A percentile compares a stretch with the other conserved stretches of the same genome.
Conservation (phyloP, 345 rosid genomes). For the Salix viminalis region DNA sequence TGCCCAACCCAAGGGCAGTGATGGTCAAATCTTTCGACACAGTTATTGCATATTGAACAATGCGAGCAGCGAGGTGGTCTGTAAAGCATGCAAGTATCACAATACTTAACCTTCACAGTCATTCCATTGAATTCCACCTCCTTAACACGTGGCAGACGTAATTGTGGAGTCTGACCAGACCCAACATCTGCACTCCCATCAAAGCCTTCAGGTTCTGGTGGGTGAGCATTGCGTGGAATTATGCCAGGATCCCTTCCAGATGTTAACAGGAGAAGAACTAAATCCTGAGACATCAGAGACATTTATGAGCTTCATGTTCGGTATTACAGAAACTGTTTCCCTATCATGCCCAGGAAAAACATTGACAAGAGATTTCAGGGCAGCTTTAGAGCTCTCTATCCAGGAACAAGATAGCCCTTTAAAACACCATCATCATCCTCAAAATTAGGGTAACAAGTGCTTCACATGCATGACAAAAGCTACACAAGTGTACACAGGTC, state of each 20-base stretch:
- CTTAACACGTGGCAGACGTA: slow-evolving; percentile 32
- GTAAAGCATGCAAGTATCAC: slow-evolving; percentile 39
- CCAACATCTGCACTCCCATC: slow-evolving; percentile 30
- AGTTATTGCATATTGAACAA: slow-evolving; percentile 37
- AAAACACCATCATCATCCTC: background rate
- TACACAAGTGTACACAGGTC: background rate
- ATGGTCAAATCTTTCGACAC: slow-evolving; percentile 34
- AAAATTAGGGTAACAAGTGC: background rate
- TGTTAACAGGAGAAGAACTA: slow-evolving; percentile 30
- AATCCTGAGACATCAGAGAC: slow-evolving; percentile 19
- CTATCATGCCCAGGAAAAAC: background rate
- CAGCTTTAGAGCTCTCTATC: background rate
- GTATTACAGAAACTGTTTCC: background rate
- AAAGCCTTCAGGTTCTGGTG: slow-evolving; percentile 35
- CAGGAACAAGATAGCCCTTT: background rate
- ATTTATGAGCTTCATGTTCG: slow-evolving; percentile 3
- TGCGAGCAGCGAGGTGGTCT: slow-evolving; percentile 40
- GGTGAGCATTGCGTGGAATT: slow-evolving; percentile 32
- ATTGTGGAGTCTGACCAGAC: slow-evolving; percentile 31
- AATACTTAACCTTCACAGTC: slow-evolving; percentile 25
- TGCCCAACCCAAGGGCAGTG: slow-evolving; percentile 42
- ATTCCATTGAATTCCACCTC: slow-evolving; percentile 29
- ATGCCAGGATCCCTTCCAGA: slow-evolving; percentile 39
- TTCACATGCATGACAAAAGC: background rate
- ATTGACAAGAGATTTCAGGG: background rate